Percentiles rank a stretch among this genome's conserved stretches.
phyloP scores from a whole-genome alignment of 2,329 filamentous ascomycete genomes.

The Sporothrix dimorphospora region DNA sequence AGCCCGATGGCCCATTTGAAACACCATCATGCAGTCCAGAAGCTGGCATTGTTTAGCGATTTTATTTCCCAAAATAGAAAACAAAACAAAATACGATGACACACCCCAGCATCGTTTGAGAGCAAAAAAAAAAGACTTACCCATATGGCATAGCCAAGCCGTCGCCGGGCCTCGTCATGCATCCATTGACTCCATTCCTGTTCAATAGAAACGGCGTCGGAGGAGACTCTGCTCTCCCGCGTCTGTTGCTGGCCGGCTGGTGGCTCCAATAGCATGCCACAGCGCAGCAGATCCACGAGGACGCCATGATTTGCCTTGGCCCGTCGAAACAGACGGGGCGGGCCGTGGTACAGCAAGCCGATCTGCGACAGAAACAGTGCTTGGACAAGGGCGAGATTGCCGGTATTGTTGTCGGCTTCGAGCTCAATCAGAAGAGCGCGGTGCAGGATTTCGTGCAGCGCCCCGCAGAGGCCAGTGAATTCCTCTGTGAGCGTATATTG shows the following conservation, averaged over 20 bases:
- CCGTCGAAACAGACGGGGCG: not conserved
- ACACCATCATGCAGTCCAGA: conserved; percentile 16
- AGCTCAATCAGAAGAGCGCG: not conserved
- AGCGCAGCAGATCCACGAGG: conserved; percentile 4
- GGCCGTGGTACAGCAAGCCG: not conserved
- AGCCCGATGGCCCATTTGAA: not conserved
- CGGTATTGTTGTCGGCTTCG: not conserved
- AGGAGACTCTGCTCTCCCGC: not conserved
- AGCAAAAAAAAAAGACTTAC: not conserved
- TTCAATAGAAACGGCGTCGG: not conserved
- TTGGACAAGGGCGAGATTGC: not conserved
- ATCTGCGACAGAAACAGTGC: not conserved
- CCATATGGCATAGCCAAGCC: conserved; percentile 5
- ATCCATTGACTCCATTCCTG: not conserved
- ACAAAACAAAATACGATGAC: not conserved
- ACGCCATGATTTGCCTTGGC: not conserved
- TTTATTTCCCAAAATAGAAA: not conserved
- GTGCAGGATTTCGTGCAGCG: not conserved
- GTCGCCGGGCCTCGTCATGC: not conserved
- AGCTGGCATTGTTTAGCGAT: not conserved
- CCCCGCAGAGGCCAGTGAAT: not conserved
- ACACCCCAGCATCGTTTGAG: too few relatives aligned
- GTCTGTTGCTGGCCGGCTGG: not conserved
- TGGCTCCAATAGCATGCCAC: not conserved
- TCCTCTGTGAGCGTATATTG: not conserved